Evolutionary conservation across 75 land plant species (phyloP), one percentile per base, ranked within the genome.

Genomic region (Selaginella moellendorffii): DNA sequence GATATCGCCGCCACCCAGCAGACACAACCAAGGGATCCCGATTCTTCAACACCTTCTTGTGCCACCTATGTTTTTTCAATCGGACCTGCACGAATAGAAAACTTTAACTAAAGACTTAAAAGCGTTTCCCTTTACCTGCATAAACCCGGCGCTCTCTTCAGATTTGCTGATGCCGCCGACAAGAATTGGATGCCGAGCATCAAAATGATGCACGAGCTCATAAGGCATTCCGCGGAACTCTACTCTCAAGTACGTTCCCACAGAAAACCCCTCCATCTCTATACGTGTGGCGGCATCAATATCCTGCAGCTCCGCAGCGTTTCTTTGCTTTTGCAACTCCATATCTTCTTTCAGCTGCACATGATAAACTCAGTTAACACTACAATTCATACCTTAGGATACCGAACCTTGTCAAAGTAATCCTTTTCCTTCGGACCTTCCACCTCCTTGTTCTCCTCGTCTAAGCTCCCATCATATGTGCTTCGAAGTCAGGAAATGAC

Each of bases 1-100:
- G 97, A 71, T 81, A 95, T 20, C 99, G 77, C 28, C 99, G 74
- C 99, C 99, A 95, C n/a, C 99, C 99, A 54, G 90, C 75, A 5
- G 99, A 95, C 29, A 95, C 74, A 31, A 95, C 72, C 30, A 95
- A 69, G 18, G 99, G 99, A 60, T 95, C 99, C 53, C 82, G 73
- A 29, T 83, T 90, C 83, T 95, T 95, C 65, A 95, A 74, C 8
- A 84, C 85, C 67, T 95, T 95, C 71, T 69, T 78, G 59, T 90
- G 92, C 99, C 99, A 95, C 61, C 99, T 80, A 65, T 95, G 99
- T 29, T 82, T 74, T 73, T 90, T 95, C 27, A 95, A 30, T 36
- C 83, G 74, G 26, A 72, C 86, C 97, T 91, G 77, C 10, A 77
- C 23, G n/a, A 25, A 56, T 17, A 26, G 26, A 17, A 24, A 18